Conservation (phyloP, 2,329 filamentous ascomycete genomes). For the Aspergillus quadrilineatus region DNA sequence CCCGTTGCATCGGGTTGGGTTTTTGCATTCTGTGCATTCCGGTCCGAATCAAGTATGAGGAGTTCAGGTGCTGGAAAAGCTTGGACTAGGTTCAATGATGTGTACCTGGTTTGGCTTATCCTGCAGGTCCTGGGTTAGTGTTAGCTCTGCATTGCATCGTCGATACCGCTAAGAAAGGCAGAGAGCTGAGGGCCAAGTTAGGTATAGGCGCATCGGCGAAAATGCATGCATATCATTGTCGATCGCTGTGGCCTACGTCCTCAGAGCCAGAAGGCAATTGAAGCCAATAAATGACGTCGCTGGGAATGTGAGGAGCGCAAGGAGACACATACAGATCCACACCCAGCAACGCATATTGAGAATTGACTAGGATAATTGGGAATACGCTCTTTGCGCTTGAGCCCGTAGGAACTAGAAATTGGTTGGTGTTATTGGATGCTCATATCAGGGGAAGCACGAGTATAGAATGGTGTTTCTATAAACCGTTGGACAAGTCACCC, state of each 20-base stretch:
- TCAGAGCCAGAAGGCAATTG: background rate
- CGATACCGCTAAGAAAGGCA: background rate
- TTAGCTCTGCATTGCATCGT: background rate
- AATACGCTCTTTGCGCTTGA: background rate
- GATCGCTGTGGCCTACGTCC: conserved; percentile 4
- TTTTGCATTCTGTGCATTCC: conserved; percentile 10
- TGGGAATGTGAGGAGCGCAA: conserved; percentile 14
- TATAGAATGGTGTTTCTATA: background rate
- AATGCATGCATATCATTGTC: background rate
- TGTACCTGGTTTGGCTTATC: background rate
- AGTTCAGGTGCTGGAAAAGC: background rate
- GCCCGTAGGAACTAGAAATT: conserved; percentile 10
- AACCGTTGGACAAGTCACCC: conserved; percentile 13
- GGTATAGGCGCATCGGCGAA: background rate
- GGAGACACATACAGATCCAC: conserved; percentile 3
- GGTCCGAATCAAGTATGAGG: background rate
- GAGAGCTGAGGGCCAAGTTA: background rate
- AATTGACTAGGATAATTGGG: background rate
- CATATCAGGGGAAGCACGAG: background rate
- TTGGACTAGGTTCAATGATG: conserved; percentile 8
- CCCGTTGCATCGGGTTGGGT: background rate
- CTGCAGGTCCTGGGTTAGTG: background rate
- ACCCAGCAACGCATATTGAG: background rate
- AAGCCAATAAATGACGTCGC: conserved; percentile 18
- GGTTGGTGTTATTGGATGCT: conserved; percentile 8